Evolutionary conservation across 192 early-diverging fungal genomes (phyloP), one percentile per base, ranked within the genome.

Genomic region (Chytriomyces sp.): DNA sequence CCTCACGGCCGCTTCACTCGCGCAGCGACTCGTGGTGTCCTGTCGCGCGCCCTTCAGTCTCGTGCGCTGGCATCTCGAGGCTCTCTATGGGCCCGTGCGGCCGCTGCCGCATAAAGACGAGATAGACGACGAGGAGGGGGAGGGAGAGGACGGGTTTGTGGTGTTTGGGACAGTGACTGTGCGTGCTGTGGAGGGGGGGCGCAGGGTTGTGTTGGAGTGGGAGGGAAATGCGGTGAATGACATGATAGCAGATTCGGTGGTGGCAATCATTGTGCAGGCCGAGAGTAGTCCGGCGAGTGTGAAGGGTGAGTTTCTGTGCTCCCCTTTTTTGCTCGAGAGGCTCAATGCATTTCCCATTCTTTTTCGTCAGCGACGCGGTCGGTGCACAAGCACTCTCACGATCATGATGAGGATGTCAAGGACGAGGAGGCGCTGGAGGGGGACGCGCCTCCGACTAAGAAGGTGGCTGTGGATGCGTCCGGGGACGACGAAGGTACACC

Each of bases 171-270:
- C 26, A 14, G 12, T 34, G 7, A 36, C 38, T 61, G 32, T 7
- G 3, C 22, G 14, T 22, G 59, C 32, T 60, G 30, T 36, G 0
- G 32, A 65, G 73, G 78, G 82, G 25, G 81, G 32, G 14, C 37
- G 89, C 65, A 84, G 86, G 69, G 79, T 96, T 3, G 81, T 89
- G 52, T 76, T 99, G 26, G 95, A 96, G 76, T 99, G 97, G 97
- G 85, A 90, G 36, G 90, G 96, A 54, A 90, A 93, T 75, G 79
- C 89, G 31, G 87, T 96, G 74, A 96, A 94, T 67, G 97, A 99
- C 77, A 94, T 97, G 90, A 88, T 98, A 1, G 96, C 95, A 4
- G 97, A 99, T 67, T 93, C 96, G 39, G 90, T 96, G 4, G 70
- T 96, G 19, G 93, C 93, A 0, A 84, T 97, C 31, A 83, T 97